Evolutionary conservation across 371 early-diverging fungal species (phyloP), one percentile per base, ranked within the genome.

Genomic region (Mucor sp.): DNA sequence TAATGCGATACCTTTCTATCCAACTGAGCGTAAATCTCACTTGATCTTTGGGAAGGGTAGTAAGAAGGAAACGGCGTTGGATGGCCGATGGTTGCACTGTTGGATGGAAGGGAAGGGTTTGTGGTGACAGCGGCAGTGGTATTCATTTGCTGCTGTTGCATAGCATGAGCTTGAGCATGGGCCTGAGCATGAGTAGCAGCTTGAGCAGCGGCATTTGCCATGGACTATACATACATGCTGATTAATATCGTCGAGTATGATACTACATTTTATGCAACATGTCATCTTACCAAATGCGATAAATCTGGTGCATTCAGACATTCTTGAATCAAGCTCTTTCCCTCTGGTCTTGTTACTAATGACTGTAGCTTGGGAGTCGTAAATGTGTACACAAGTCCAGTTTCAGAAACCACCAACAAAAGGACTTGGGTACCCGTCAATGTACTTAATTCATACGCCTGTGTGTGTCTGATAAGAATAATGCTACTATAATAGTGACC

Each of bases 341-440:
- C 97, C 70, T 96, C 97, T 14, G 95, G 87, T 75, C 95, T 91
- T 19, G 95, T 93, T 27, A 99, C 95, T 23, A 99, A 83, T 11
- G 97, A 96, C 78, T 97, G 95, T 39, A 99, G 85, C 80, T 97
- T 98, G 23, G 94, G 91, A 3, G 99, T 98, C 11, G 99, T 97
- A 77, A 97, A 99, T 0, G 99, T 97, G 80, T 98, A 99, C 6
- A 99, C 99, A 69, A 97, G 91, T 25, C 99, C 99, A 25, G 96
- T 97, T 78, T 97, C 99, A 6, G 97, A 95, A 19, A 98, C 98
- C 7, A 99, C 94, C 44, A 99, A 75, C 41, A 99, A 81, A 61
- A 99, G 84, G 44, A 99, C 95, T 78, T 99, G 96, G 1, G 99
- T 97, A 60, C 99, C 98, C 1, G 99, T 99, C 63, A 99, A 82